Evolutionary conservation across 257 asterid species (phyloP), one percentile per base, ranked within the genome.

Genomic region (Anisodus tanguticus): DNA sequence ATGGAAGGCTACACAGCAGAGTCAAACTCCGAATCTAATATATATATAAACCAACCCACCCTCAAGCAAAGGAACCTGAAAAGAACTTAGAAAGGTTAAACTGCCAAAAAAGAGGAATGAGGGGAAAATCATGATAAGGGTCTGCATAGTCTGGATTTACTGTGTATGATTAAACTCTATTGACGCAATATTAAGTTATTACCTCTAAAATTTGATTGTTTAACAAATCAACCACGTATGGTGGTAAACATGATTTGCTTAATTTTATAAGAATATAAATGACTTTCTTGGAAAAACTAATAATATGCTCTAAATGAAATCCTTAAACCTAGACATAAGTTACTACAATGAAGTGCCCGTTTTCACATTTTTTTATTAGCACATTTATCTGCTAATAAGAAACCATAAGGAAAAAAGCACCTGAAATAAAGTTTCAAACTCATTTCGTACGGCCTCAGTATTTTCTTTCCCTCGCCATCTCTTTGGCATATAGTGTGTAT

Each of bases 401-500:
- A 77, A 8, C 66, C 51, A 3, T 8, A 53, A n/a, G 31, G 64
- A 39, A 53, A 82, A 55, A 70, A 81, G 74, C 90, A 97, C 99
- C 99, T 97, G 98, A 88, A 95, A 97, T 79, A 97, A 93, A 78
- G 97, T 92, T 86, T 94, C 99, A 85, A 95, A 97, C 91, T 95
- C 98, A 51, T 81, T 54, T 68, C 93, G 90, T 57, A 93, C 98
- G 62, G 90, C 87, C 83, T 89, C 97, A 9, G 92, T 89, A 86
- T 92, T 91, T 90, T 95, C 99, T 91, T 93, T 95, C 70, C 92
- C 96, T 70, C 99, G 98, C 99, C 99, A 97, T 86, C 93, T 90
- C 90, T 93, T 97, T 22, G 99, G 99, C 99, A 93, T 97, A 88
- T 90, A 90, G 74, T 97, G 99, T 6, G 98, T 92, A 84, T 95